Base-by-base conservation (phyloP, 192 early-diverging fungal species). In the Umbelopsis sp. region DNA sequence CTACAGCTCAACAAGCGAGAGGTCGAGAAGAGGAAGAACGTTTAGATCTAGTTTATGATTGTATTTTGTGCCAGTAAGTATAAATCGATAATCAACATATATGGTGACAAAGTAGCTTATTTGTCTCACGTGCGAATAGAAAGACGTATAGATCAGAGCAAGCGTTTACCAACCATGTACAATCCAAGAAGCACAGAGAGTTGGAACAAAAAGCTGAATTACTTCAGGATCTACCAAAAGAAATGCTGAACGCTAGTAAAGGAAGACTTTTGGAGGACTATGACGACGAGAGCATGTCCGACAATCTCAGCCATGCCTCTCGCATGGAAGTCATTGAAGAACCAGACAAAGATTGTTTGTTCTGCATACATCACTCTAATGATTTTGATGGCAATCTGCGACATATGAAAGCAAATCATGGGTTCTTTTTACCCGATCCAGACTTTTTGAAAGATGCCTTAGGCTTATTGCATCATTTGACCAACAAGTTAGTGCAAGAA, bases 361-460 rank as follows among this genome's bases (percentile, higher is more conserved):
- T 99, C 82, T 99, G 98, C 81, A 69, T 80, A 20, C 84, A 89
- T 70, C 82, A 80, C 71, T 80, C 83, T 2, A 77, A 74, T 21
- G 78, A 85, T 44, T 90, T 92, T 53, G 87, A 89, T 33, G 71
- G 66, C 66, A 97, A 96, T 75, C 71, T 99, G 69, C 84, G 88
- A 25, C 98, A 99, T 83, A 99, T 99, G 98, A 83, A 90, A 13
- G 75, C 75, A 41, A 81, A 74, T 30, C 98, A 99, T 81, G 89
- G 90, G 69, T 94, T 99, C 78, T 99, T 98, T 71, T 89, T 99
- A 67, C 98, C 98, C 18, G 96, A 98, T 78, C 81, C 95, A 30
- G 97, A 98, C 77, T 97, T 91, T 73, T 76, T 99, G 48, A 88
- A 89, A 6, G 93, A 98, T 71, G 64, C 92, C n/a, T 86, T 84